phyloP scores from a whole-genome alignment of 257 asterid species.

The Jaltomata sinuosa region DNA sequence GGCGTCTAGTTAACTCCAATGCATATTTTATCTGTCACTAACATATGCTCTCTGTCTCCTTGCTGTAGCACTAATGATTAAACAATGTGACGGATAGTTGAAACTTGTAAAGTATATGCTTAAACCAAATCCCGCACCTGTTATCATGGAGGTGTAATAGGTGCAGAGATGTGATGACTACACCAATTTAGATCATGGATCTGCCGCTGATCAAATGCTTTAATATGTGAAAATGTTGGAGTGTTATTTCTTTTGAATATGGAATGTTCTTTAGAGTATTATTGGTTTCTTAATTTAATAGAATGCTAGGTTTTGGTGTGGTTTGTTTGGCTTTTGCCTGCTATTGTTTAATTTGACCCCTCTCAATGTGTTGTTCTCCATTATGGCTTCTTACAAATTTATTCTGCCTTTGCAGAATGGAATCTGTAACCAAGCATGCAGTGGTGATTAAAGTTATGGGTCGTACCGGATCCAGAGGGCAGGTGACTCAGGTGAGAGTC shows the following conservation, averaged over 20 bases:
- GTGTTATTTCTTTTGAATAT: not conserved
- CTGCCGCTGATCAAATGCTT: not conserved
- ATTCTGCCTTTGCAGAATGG: constrained; percentile 13
- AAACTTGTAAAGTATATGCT: not conserved
- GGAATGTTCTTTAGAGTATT: not conserved
- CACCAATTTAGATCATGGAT: not conserved
- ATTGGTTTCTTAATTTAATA: not conserved
- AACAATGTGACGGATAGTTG: not conserved
- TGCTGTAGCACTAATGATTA: not conserved
- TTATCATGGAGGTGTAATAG: not conserved
- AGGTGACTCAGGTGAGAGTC: constrained; percentile 34
- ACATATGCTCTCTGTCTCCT: not conserved
- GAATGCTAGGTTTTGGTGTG: not conserved
- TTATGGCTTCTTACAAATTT: not conserved
- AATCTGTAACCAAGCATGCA: constrained; percentile 24
- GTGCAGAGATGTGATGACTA: not conserved
- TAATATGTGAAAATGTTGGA: not conserved
- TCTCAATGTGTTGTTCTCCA: not conserved
- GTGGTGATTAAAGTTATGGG: constrained; percentile 24
- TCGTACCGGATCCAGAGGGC: constrained; percentile 28
- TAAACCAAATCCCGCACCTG: not conserved
- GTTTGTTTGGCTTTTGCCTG: not conserved
- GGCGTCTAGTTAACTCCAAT: not conserved
- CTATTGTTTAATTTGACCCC: not conserved
- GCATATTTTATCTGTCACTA: not conserved